A percentile compares a stretch with the other conserved stretches of the same genome.
Evolutionary conservation across 768 basidiomycete species (phyloP).

Genomic region (Suillus decipiens): DNA sequence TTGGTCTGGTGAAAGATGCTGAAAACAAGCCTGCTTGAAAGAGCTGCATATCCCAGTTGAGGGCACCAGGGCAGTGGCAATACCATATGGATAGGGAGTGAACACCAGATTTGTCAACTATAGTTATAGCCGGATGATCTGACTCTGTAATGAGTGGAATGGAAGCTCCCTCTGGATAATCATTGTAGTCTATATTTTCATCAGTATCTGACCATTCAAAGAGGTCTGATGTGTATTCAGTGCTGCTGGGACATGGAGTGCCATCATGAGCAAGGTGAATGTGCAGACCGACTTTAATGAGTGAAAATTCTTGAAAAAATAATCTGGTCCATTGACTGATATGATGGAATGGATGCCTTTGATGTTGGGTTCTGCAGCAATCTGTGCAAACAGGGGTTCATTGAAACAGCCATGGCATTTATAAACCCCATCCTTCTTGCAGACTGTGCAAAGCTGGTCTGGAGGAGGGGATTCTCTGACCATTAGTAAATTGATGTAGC

Average conservation of each 20-base stretch:
- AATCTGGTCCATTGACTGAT: background rate
- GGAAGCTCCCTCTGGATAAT: background rate
- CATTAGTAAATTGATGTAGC: too few relatives aligned
- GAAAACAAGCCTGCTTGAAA: background rate
- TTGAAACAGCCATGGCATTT: background rate
- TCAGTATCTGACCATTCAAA: slow-evolving; percentile 2
- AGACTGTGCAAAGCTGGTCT: background rate
- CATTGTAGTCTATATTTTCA: background rate
- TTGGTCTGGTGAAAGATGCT: background rate
- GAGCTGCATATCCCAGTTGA: background rate
- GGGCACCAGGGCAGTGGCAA: background rate
- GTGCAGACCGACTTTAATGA: background rate
- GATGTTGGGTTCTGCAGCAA: background rate
- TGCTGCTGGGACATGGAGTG: background rate
- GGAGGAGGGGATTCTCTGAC: too few relatives aligned
- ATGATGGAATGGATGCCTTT: background rate
- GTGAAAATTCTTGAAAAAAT: background rate
- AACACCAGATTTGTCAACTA: too few relatives aligned
- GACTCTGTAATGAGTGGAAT: background rate
- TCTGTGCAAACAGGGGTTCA: background rate
- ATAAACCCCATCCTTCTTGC: background rate
- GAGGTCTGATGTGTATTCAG: background rate
- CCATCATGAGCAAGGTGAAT: too few relatives aligned
- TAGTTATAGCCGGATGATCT: too few relatives aligned
- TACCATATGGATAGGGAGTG: background rate